These are phyloP conservation scores for Jaapia argillacea DNA, from an alignment of 768 basidiomycete species.

Conservation along the genomic window DNA sequence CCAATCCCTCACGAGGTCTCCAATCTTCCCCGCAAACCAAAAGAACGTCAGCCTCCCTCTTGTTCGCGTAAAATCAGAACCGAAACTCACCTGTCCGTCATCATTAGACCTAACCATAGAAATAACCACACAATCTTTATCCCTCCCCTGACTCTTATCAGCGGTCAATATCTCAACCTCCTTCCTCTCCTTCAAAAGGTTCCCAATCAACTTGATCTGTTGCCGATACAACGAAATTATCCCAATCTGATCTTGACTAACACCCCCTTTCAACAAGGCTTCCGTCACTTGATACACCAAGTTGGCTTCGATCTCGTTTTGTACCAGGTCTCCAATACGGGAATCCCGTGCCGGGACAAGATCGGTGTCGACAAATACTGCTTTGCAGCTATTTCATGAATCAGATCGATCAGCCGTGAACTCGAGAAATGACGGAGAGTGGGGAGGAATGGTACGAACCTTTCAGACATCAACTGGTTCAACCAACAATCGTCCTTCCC, in stretches of 20 bases:
- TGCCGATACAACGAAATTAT: conserved; percentile 91
- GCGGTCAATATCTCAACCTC: conserved; percentile 83
- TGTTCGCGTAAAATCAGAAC: neutral
- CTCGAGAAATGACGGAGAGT: too few relatives aligned
- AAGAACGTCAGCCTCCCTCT: neutral
- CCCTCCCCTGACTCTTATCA: conserved; percentile 88
- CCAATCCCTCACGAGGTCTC: conserved; percentile 94
- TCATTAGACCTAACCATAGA: conserved; percentile 90
- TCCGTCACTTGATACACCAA: conserved; percentile 60
- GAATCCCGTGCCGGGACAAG: conserved; percentile 68
- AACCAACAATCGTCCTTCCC: conserved; percentile 61
- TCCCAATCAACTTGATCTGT: conserved; percentile 82
- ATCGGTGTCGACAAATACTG: conserved; percentile 94
- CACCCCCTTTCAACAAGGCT: conserved; percentile 53
- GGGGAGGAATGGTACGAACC: too few relatives aligned
- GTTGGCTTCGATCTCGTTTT: conserved; percentile 76
- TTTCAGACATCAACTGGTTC: conserved; percentile 47
- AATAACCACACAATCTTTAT: conserved; percentile 92
- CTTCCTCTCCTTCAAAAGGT: conserved; percentile 43
- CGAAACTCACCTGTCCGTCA: conserved; percentile 47
- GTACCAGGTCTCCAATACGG: conserved; percentile 78
- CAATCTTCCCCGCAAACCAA: too few relatives aligned
- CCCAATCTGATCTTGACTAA: conserved; percentile 65
- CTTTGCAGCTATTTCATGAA: conserved; percentile 50
- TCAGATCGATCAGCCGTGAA: too few relatives aligned